phyloP scores from a whole-genome alignment of 768 basidiomycete species.

The Calocybe cyanea region DNA sequence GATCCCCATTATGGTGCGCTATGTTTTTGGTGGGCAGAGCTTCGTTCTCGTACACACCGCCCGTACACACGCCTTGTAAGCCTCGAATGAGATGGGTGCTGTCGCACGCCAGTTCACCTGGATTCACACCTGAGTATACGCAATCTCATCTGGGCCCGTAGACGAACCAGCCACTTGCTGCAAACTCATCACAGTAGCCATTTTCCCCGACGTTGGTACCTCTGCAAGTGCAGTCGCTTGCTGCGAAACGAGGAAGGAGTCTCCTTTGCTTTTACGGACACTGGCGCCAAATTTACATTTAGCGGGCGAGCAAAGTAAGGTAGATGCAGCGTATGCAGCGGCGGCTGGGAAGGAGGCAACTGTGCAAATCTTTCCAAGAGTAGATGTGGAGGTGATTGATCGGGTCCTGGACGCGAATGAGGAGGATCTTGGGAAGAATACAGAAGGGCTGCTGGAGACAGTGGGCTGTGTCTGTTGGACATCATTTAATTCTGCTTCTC shows the following conservation, averaged over 20 bases:
- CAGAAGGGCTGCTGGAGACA: slow-evolving; percentile 78
- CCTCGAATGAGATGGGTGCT: slow-evolving; percentile 57
- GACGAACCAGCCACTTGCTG: slow-evolving; percentile 44
- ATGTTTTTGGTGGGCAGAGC: no score
- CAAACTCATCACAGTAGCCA: slow-evolving; percentile 45
- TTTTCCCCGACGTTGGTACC: slow-evolving; percentile 33
- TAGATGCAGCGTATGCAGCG: slow-evolving; percentile 72
- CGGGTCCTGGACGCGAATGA: slow-evolving; percentile 88
- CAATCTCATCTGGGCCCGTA: slow-evolving; percentile 45
- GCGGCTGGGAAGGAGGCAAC: slow-evolving; percentile 73
- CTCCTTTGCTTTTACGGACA: slow-evolving; percentile 50
- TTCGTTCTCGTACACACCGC: slow-evolving; percentile 29
- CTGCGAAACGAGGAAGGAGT: slow-evolving; percentile 27
- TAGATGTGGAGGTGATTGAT: slow-evolving; percentile 82
- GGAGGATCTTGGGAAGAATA: slow-evolving; percentile 86
- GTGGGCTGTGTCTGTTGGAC: slow-evolving; percentile 25
- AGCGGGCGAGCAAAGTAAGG: slow-evolving; percentile 67
- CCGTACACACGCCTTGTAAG: slow-evolving; percentile 69
- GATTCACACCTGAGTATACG: slow-evolving; percentile 41
- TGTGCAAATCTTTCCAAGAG: slow-evolving; percentile 81
- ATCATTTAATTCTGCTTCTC: no score
- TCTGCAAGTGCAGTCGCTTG: slow-evolving; percentile 41
- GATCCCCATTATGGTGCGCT: no score
- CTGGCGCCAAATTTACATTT: slow-evolving; percentile 70
- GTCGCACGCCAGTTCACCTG: slow-evolving; percentile 38